Conservation (phyloP, 108 stramenopile genomes). For the Nitzschia sp. region DNA sequence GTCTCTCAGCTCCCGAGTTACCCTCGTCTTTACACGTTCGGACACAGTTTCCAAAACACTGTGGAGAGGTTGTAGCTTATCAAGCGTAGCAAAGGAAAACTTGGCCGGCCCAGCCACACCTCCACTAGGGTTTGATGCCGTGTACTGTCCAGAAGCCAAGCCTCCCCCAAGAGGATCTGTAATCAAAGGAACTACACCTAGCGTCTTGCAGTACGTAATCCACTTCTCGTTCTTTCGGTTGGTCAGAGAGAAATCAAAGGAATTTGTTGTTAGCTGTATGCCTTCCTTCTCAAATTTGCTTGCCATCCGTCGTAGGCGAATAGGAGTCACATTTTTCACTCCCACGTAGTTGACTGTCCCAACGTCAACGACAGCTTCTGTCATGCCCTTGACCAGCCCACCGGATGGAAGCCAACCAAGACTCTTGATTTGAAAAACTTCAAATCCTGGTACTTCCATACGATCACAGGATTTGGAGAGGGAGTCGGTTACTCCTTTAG, state of each 20-base stretch:
- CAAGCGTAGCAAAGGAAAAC: conserved; percentile 59
- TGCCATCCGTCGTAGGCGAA: conserved; percentile 26
- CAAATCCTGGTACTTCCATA: conserved; percentile 49
- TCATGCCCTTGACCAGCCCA: conserved; percentile 45
- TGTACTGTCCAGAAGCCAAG: conserved; percentile 77
- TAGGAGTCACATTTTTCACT: conserved; percentile 47
- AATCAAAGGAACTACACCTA: conserved; percentile 78
- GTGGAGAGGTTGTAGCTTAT: conserved; percentile 73
- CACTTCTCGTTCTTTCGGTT: conserved; percentile 63
- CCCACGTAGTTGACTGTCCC: conserved; percentile 62
- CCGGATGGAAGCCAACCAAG: conserved; percentile 40
- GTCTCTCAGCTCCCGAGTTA: conserved; percentile 37
- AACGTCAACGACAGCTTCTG: conserved; percentile 35
- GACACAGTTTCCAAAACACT: conserved; percentile 55
- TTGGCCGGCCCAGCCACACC: conserved; percentile 53
- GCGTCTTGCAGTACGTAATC: conserved; percentile 76
- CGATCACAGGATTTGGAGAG: conserved; percentile 53
- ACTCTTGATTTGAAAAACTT: conserved; percentile 64
- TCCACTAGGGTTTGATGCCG: conserved; percentile 80
- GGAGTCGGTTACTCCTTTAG: conserved; percentile 27
- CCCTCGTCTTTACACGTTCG: conserved; percentile 55
- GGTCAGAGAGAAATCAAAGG: conserved; percentile 83
- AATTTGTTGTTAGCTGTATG: conserved; percentile 37
- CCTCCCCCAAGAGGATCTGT: conserved; percentile 75
- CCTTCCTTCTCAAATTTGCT: conserved; percentile 37